Conservation (phyloP, 2,329 filamentous ascomycete genomes). For the Claviceps spartinae region DNA sequence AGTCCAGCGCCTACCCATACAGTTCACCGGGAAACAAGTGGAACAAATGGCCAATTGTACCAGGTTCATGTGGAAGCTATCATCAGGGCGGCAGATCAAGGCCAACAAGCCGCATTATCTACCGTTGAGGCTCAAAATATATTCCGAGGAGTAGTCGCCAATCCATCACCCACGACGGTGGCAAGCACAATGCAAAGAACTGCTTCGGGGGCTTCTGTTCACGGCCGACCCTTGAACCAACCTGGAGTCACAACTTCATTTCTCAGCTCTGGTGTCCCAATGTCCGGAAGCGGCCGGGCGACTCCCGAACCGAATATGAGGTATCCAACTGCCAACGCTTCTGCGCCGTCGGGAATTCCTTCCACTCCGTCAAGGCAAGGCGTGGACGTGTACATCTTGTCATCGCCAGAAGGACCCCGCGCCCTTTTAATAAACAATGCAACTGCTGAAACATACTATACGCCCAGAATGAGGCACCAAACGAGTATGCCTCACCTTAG, state of each 20-base stretch:
- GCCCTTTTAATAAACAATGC: conserved; percentile 42
- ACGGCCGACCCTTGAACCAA: conserved; percentile 18
- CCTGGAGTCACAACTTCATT: conserved; percentile 31
- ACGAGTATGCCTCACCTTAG: conserved; percentile 16
- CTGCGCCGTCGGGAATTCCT: conserved; percentile 7
- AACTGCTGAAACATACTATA: conserved; percentile 36
- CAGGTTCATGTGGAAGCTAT: conserved; percentile 24
- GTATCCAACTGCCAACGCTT: conserved; percentile 16
- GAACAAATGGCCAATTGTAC: conserved; percentile 20
- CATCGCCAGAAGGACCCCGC: conserved; percentile 45
- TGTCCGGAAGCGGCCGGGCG: conserved; percentile 30
- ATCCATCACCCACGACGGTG: conserved; percentile 32
- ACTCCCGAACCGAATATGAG: conserved; percentile 30
- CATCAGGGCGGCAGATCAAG: conserved; percentile 11
- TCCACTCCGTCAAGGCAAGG: conserved; percentile 16
- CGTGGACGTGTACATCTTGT: conserved; percentile 45
- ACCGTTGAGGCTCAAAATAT: conserved; percentile 32
- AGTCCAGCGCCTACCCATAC: conserved; percentile 15
- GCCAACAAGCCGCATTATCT: conserved; percentile 20
- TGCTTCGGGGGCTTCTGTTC: conserved; percentile 31
- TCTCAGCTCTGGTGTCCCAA: conserved; percentile 21
- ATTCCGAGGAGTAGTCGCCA: conserved; percentile 31
- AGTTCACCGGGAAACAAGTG: conserved; percentile 20
- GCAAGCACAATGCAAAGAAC: conserved; percentile 38
- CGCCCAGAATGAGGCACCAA: conserved; percentile 23